Percentiles rank a stretch among this genome's conserved stretches.
These are phyloP conservation scores for Phytophthora syringae DNA, from an alignment of 352 stramenopile genomes.

Conservation along the genomic window DNA sequence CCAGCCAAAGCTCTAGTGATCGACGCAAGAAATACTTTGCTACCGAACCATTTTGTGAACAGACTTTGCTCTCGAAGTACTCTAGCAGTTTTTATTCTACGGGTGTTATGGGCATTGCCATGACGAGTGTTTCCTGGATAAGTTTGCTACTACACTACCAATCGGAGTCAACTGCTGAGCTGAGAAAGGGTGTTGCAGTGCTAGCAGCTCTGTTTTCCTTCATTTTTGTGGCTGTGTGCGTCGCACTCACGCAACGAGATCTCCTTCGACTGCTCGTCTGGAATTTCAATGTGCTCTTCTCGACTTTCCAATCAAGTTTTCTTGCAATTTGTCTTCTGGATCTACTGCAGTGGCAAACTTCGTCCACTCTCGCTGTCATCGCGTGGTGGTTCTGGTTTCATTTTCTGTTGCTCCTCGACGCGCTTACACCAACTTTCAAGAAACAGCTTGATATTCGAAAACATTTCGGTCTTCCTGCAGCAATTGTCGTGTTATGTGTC, in stretches of 20 bases:
- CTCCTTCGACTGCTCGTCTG: constrained; percentile 20
- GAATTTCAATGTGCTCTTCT: constrained; percentile 39
- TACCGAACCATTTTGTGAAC: not conserved
- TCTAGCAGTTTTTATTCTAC: not conserved
- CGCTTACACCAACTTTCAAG: constrained; percentile 42
- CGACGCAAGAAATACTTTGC: constrained; percentile 7
- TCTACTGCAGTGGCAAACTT: constrained; percentile 39
- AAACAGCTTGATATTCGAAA: constrained; percentile 15
- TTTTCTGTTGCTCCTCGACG: constrained; percentile 52
- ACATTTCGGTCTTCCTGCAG: constrained; percentile 15
- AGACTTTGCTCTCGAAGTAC: not conserved
- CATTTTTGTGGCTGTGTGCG: constrained; percentile 8
- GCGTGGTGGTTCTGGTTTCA: constrained; percentile 62
- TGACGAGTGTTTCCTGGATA: constrained; percentile 11
- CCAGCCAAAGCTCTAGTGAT: constrained; percentile 11
- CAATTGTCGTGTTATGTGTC: constrained; percentile 19
- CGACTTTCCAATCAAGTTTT: constrained; percentile 18
- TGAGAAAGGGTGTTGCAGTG: not conserved
- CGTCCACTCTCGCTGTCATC: constrained; percentile 37
- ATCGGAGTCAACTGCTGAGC: not conserved
- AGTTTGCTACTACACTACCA: constrained; percentile 8
- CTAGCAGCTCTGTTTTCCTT: constrained; percentile 8
- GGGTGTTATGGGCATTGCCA: constrained; percentile 12
- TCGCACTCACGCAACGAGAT: constrained; percentile 22
- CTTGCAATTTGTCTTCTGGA: constrained; percentile 38